Base-by-base conservation (phyloP, 139 green algal genomes). In the Eudorina sp. region DNA sequence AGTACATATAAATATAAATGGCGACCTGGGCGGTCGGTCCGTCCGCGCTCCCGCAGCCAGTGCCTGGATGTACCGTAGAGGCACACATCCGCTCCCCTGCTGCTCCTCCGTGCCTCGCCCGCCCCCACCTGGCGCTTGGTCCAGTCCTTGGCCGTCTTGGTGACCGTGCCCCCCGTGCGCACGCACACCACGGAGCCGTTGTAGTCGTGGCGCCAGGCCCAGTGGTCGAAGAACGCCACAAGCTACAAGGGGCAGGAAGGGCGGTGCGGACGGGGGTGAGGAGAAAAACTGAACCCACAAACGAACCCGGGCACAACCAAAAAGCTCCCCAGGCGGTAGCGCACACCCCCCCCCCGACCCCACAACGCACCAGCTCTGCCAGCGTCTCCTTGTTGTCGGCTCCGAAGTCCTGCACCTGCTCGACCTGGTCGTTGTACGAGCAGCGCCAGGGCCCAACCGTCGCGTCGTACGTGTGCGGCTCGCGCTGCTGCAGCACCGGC, bases 211-310 rank as follows among this genome's bases (percentile, higher is more conserved):
- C 93, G 88, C 89, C 92, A 97, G 9, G 95, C 96, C 97, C 96
- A 99, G 90, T 98, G 98, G 88, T 97, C 93, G 81, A 99, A 99
- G 90, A 99, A 99, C 23, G 89, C 87, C 40, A 90, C 93, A 46
- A 98, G 88, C 82, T 90, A 85, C 45, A 27, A 45, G 29, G 25
- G 0, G 34, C 11, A 25, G 34, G 45, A 25, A 40, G n/a, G 46
- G 27, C 21, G 29, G 48, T 19, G 3, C 16, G 69, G 23, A 78
- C 7, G 43, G 69, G 3, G 69, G 66, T 18, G 36, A 16, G n/a
- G 66, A 14, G 66, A 45, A 29, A 68, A 55, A 13, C n/a, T n/a
- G n/a, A n/a, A n/a, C n/a, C n/a, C n/a, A n/a, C n/a, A n/a, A n/a
- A n/a, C n/a, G n/a, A n/a, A n/a, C n/a, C n/a, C n/a, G n/a, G n/a